A percentile compares a stretch with the other conserved stretches of the same genome.
These are phyloP conservation scores for Diaporthe australafricana DNA, from an alignment of 2,329 filamentous ascomycete genomes.

Conservation along the genomic window DNA sequence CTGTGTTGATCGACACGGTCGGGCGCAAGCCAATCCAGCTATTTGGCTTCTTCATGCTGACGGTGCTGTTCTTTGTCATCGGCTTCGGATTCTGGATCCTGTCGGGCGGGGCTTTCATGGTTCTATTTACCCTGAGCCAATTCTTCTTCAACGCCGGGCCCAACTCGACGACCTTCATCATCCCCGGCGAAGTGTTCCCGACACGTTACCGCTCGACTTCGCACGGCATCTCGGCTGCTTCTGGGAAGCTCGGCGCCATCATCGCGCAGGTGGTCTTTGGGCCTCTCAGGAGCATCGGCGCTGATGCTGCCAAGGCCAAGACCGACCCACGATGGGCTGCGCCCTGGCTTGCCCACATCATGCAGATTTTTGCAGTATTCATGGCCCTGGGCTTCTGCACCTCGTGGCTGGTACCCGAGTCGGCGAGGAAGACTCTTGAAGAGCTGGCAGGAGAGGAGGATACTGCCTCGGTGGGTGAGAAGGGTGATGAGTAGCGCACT, in stretches of 20 bases:
- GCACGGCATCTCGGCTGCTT: slow-evolving; percentile 67
- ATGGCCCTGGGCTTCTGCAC: slow-evolving; percentile 80
- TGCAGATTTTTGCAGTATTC: slow-evolving; percentile 80
- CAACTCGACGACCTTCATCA: slow-evolving; percentile 68
- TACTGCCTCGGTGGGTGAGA: neutral
- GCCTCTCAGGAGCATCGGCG: slow-evolving; percentile 59
- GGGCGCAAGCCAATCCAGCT: slow-evolving; percentile 84
- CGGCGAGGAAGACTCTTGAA: slow-evolving; percentile 80
- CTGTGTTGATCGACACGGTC: slow-evolving; percentile 74
- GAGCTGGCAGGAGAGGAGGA: slow-evolving; percentile 57
- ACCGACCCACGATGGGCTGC: slow-evolving; percentile 51
- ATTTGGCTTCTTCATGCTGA: slow-evolving; percentile 70
- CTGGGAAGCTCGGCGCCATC: slow-evolving; percentile 64
- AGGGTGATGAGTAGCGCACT: neutral
- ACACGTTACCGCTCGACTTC: slow-evolving; percentile 68
- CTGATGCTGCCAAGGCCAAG: slow-evolving; percentile 50
- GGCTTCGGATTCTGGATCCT: slow-evolving; percentile 71
- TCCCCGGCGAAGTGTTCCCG: slow-evolving; percentile 68
- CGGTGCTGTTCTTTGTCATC: slow-evolving; percentile 71
- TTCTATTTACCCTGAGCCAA: slow-evolving; percentile 66
- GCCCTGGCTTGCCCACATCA: slow-evolving; percentile 79
- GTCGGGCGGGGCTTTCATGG: slow-evolving; percentile 62
- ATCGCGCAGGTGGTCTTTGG: slow-evolving; percentile 69
- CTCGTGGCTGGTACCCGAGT: slow-evolving; percentile 78
- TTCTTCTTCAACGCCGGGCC: slow-evolving; percentile 72